phyloP scores from a whole-genome alignment of 768 basidiomycete genomes.

The Amanita pseudoporphyria region DNA sequence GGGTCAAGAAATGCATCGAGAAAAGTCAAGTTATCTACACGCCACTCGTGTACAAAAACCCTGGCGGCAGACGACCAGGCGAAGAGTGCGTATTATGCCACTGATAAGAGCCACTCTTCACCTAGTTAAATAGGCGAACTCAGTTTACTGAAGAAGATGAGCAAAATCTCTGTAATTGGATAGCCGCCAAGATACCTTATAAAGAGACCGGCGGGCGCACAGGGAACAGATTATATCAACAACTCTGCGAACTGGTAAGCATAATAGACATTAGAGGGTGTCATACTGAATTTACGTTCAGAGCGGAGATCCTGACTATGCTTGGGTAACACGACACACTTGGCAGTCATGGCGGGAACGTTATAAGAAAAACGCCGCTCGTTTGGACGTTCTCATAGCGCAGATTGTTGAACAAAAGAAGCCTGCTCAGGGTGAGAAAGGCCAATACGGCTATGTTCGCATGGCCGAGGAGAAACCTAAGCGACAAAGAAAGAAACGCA shows the following conservation, averaged over 20 bases:
- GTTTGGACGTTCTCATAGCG: constrained; percentile 56
- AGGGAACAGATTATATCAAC: constrained; percentile 76
- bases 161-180: constrained; percentile 65
- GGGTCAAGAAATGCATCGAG: constrained; percentile 81
- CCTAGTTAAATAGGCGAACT: constrained; percentile 41
- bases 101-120: not conserved
- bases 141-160: constrained; percentile 76
- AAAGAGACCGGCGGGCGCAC: constrained; percentile 77
- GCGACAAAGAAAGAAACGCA: constrained; percentile 38
- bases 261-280: not conserved
- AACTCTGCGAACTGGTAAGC: constrained; percentile 62
- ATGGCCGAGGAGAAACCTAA: constrained; percentile 63
- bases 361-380: constrained; percentile 72
- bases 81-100: constrained; percentile 52
- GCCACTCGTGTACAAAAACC: constrained; percentile 75
- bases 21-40: constrained; percentile 57
- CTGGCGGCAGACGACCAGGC: constrained; percentile 70
- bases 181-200: constrained; percentile 75
- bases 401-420: constrained; percentile 63
- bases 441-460: constrained; percentile 76
- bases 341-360: constrained; percentile 90
- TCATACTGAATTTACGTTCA: constrained; percentile 17
- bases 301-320: constrained; percentile 61
- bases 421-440: constrained; percentile 62
- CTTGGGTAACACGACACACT: constrained; percentile 75